A percentile compares a stretch with the other conserved stretches of the same genome.
These are phyloP conservation scores for Wolfiporia cocos DNA, from an alignment of 1,284 basidiomycete species.

Conservation along the genomic window DNA sequence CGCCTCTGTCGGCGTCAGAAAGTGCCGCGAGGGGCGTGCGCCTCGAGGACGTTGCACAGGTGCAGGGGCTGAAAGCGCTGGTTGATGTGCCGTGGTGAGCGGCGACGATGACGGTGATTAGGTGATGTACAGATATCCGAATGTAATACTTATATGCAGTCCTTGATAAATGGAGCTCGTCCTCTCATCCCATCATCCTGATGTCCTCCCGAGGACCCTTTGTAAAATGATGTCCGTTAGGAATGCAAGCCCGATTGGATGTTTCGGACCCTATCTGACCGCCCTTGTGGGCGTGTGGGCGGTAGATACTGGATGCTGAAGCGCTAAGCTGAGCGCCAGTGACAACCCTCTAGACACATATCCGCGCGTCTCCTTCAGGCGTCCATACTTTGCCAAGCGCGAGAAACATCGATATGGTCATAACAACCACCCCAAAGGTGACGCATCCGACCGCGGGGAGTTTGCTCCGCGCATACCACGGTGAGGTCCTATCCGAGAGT, in stretches of 20 bases:
- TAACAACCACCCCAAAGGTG: constrained; percentile 73
- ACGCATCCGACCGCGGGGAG: constrained; percentile 73
- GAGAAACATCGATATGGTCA: constrained; percentile 71
- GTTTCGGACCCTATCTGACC: no score
- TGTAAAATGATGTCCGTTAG: no score
- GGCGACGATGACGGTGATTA: not conserved
- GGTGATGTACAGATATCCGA: constrained; percentile 1
- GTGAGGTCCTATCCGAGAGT: constrained; percentile 50
- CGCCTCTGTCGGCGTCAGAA: constrained; percentile 75
- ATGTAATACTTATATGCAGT: constrained; percentile 8
- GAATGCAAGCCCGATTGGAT: no score
- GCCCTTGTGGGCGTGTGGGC: no score
- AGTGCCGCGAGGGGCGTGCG: constrained; percentile 69
- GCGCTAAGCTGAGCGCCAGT: no score
- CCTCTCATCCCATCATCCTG: no score
- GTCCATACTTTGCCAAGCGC: constrained; percentile 76
- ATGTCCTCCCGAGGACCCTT: no score
- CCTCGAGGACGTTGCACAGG: constrained; percentile 52
- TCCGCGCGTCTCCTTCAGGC: constrained; percentile 60
- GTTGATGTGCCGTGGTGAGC: constrained; percentile 21
- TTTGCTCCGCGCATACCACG: constrained; percentile 65
- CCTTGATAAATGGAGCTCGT: no score
- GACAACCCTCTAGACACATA: constrained; percentile 41
- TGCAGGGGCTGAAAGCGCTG: constrained; percentile 56
- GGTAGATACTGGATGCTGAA: no score